phyloP scores from a whole-genome alignment of 106 monocot species.

The Chionographis japonica region DNA sequence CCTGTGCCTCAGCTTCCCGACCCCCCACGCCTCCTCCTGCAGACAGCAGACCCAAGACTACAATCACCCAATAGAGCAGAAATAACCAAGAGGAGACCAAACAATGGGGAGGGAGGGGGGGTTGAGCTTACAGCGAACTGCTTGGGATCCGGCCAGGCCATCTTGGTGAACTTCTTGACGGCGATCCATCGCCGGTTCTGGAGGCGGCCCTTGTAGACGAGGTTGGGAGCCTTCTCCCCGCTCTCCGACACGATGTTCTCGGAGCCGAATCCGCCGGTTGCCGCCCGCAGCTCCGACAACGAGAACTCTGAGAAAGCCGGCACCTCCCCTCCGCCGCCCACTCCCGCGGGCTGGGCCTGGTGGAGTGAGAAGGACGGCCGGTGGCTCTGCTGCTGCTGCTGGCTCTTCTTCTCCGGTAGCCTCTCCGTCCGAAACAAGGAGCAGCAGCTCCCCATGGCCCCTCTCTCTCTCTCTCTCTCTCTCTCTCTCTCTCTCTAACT shows the following conservation, averaged over 20 bases:
- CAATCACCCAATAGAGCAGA: not conserved
- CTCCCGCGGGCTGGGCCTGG: not conserved
- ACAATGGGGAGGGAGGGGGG: not conserved
- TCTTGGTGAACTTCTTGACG: constrained; percentile 94
- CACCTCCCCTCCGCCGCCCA: constrained; percentile 25
- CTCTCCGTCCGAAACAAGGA: constrained; percentile 36
- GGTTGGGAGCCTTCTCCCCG: constrained; percentile 87
- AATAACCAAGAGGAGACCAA: not conserved
- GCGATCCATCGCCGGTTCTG: constrained; percentile 69
- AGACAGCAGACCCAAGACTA: constrained; percentile 9
- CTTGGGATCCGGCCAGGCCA: constrained; percentile 96
- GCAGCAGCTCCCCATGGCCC: constrained; percentile 68
- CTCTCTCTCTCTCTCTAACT: not conserved
- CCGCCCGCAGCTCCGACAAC: constrained; percentile 59
- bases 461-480: too few species aligned
- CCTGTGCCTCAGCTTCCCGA: constrained; percentile 59
- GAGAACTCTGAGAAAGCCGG: constrained; percentile 74
- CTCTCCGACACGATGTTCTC: constrained; percentile 93
- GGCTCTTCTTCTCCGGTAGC: constrained; percentile 32
- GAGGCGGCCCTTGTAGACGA: constrained; percentile 81
- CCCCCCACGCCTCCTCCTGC: constrained; percentile 75
- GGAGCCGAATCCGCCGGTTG: constrained; percentile 63
- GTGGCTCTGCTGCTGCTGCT: constrained; percentile 5
- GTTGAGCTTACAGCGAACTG: constrained; percentile 69
- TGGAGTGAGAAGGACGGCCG: constrained; percentile 19